Base-by-base conservation (phyloP, 805 yeast species). In the Tetrapisispora nanseiensis region DNA sequence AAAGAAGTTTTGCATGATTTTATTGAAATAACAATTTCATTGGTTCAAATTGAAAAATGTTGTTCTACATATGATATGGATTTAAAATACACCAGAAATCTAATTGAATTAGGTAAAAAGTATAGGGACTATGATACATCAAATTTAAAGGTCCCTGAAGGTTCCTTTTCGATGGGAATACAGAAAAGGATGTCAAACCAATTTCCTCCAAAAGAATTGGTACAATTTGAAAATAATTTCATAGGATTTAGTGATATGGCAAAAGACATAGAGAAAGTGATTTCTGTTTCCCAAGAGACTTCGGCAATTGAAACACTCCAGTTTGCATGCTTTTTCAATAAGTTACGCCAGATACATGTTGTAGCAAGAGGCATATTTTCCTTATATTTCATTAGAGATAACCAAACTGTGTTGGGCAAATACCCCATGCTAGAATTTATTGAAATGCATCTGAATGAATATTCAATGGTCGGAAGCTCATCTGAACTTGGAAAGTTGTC, bases 311-410 rank as follows among this genome's bases (percentile, higher is more conserved):
- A 67, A 42, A 46, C 61, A 6, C 42, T 56, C 2, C 58, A 57
- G 30, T 66, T 60, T 47, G 62, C 66, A 0, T 40, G 45, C 13
- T 58, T 59, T 41, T 67, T 68, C 48, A 61, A 65, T 30, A 55
- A 62, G 33, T 40, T 51, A 2, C 40, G 49, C 5, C 70, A 66
- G 39, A 52, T 52, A 37, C 70, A 67, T 50, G 65, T 63, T 2
- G 38, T 83, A n/a, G 70, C 80, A 1, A 68, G 89, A 45, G 82
- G 83, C 1, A 51, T 79, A 10, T 71, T 79, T 50, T 85, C 81
- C 42, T 61, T 80, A 19, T 78, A 73, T 51, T 62, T 81, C 20
- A 65, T 82, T 8, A 65, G 86, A 46, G 84, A 81, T 52, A 79
- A 81, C 55, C 71, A 70, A 41, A 64, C 77, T 1, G 64, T 83